Conservation (phyloP, 2,329 filamentous ascomycete species). For the Cordyceps javanica region DNA sequence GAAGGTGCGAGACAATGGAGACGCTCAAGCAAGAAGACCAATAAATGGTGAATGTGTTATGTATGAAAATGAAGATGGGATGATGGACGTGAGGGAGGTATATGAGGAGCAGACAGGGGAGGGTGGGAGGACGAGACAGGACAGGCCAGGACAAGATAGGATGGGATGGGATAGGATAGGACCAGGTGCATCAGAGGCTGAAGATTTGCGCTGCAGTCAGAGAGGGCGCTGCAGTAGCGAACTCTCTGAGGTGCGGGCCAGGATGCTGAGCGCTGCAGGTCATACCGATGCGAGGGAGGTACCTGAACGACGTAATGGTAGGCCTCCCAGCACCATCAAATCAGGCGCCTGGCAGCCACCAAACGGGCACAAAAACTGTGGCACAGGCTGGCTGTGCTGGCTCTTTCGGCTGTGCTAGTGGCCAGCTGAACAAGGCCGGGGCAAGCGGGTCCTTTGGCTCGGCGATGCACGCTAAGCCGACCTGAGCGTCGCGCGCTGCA, state of each 20-base stretch:
- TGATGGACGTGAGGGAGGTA: not conserved
- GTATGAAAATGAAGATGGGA: not conserved
- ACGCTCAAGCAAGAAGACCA: not conserved
- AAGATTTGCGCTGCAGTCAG: slow-evolving; percentile 2
- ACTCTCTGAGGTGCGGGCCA: not conserved
- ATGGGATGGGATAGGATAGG: not conserved
- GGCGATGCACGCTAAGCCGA: slow-evolving; percentile 3
- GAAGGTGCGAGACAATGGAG: not conserved
- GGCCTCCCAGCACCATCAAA: not conserved
- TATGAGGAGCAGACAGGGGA: not conserved
- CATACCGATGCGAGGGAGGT: too few species aligned
- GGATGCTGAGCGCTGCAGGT: not conserved
- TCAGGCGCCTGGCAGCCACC: not conserved
- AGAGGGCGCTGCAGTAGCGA: not conserved
- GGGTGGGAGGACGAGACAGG: not conserved
- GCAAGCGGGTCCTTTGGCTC: slow-evolving; percentile 22
- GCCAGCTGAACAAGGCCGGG: slow-evolving; percentile 46
- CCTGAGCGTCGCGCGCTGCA: not conserved
- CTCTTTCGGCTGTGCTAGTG: slow-evolving; percentile 39
- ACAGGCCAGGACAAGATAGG: not conserved
- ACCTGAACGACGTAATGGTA: too few species aligned
- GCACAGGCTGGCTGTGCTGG: slow-evolving; percentile 25
- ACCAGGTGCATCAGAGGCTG: not conserved
- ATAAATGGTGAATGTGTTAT: not conserved
- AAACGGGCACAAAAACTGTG: not conserved